These are phyloP conservation scores for Xylaria sp. DNA, from an alignment of 2,329 filamentous ascomycete species.

Conservation along the genomic window DNA sequence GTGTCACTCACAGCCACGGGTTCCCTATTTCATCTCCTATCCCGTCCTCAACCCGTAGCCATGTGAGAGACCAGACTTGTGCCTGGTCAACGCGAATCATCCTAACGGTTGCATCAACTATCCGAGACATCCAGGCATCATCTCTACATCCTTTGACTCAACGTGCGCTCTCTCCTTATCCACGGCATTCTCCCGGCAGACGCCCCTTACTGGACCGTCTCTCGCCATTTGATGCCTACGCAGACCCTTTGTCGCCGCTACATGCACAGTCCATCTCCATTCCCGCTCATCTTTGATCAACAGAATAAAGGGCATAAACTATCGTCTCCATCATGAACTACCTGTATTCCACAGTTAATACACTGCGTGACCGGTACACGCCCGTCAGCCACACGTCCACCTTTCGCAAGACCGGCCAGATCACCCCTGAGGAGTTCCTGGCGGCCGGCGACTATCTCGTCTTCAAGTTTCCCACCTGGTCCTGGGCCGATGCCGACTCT, in stretches of 20 bases:
- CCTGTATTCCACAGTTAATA: constrained; percentile 88
- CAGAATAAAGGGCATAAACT: constrained; percentile 5
- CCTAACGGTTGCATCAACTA: constrained; percentile 3
- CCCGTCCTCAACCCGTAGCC: constrained; percentile 4
- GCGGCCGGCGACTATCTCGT: constrained; percentile 95
- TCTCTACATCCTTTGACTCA: neutral
- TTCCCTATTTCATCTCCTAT: neutral
- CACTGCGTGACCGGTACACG: constrained; percentile 84
- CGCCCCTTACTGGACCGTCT: neutral
- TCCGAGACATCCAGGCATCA: constrained; percentile 13
- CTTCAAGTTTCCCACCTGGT: constrained; percentile 98
- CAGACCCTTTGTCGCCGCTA: constrained; percentile 10
- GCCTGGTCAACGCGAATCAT: constrained; percentile 19
- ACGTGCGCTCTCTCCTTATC: neutral
- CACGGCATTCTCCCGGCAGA: neutral
- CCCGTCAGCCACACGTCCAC: constrained; percentile 86
- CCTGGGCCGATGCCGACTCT: constrained; percentile 87
- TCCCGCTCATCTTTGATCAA: neutral
- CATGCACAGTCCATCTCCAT: constrained; percentile 2
- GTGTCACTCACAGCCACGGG: neutral
- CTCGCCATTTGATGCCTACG: neutral
- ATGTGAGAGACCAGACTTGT: constrained; percentile 23
- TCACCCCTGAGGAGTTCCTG: constrained; percentile 95
- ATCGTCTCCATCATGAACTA: constrained; percentile 63
- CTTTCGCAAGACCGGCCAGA: constrained; percentile 88